Conservation (phyloP, 225 moss, liverwort and hornwort species). For the Anthoceros angustus region DNA sequence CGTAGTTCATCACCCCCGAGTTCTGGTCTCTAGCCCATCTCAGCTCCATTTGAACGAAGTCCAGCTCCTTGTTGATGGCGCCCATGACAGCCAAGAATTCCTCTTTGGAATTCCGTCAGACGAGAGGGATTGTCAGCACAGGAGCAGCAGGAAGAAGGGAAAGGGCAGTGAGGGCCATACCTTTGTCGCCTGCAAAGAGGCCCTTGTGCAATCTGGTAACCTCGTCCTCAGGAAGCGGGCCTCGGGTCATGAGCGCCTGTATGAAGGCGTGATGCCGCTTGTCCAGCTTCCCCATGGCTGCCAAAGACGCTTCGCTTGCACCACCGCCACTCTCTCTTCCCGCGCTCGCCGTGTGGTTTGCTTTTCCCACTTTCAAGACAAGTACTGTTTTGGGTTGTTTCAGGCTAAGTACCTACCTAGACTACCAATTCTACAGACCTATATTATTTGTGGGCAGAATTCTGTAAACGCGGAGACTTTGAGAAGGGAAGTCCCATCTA, state of each 20-base stretch:
- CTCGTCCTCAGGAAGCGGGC: constrained; percentile 28
- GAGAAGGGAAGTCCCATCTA: too few relatives aligned
- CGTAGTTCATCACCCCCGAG: constrained; percentile 50
- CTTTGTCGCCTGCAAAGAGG: constrained; percentile 17
- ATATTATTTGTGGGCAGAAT: too few relatives aligned
- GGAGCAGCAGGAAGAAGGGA: background rate
- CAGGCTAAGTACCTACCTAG: too few relatives aligned
- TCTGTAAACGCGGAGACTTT: too few relatives aligned
- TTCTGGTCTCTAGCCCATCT: constrained; percentile 71
- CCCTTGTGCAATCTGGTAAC: constrained; percentile 25
- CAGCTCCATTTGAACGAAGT: constrained; percentile 73
- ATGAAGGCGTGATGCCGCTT: constrained; percentile 46
- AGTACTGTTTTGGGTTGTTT: too few relatives aligned
- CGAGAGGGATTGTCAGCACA: background rate
- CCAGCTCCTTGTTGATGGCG: constrained; percentile 68
- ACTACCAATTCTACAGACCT: too few relatives aligned
- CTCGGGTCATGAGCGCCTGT: constrained; percentile 50
- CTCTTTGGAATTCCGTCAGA: constrained; percentile 5
- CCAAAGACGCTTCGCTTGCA: background rate
- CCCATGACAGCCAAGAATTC: constrained; percentile 46
- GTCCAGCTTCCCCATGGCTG: constrained; percentile 26
- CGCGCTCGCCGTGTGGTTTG: background rate
- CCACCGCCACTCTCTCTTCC: background rate
- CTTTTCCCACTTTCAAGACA: too few relatives aligned
- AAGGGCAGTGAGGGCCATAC: background rate